Evolutionary conservation across 768 basidiomycete species (phyloP), one percentile per base, ranked within the genome.

Genomic region (Hygrocybe punicea): DNA sequence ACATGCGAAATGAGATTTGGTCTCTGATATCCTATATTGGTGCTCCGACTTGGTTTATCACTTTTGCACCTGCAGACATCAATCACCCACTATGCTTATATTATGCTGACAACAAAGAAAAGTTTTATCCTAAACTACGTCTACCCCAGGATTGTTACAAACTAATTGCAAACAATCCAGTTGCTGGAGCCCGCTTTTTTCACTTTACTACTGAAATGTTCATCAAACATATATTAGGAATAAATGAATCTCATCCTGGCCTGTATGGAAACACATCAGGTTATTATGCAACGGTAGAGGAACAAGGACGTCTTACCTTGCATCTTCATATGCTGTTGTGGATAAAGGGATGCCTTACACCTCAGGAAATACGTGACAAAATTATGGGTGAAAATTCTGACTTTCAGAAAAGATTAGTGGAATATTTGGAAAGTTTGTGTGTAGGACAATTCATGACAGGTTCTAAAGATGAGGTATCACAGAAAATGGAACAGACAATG

Each of bases 291-390:
- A 65, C 63, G 0, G 66, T 73, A 47, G 75, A 76, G 52, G 66
- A 71, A 56, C 74, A 77, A 60, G 74, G 74, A 2, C 40, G 67
- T n/a, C n/a, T n/a, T n/a, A n/a, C n/a, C n/a, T n/a, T n/a, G n/a
- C n/a, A n/a, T n/a, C n/a, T n/a, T n/a, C n/a, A n/a, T n/a, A n/a
- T n/a, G n/a, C n/a, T n/a, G n/a, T n/a, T n/a, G n/a, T n/a, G n/a
- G n/a, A n/a, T n/a, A n/a, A n/a, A n/a, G n/a, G n/a, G n/a, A n/a
- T n/a, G n/a, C n/a, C n/a, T n/a, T n/a, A n/a, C n/a, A n/a, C n/a
- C n/a, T n/a, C n/a, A n/a, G n/a, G n/a, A n/a, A n/a, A n/a, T n/a
- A n/a, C n/a, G n/a, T n/a, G n/a, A n/a, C n/a, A n/a, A n/a, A n/a
- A n/a, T n/a, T n/a, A n/a, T n/a, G n/a, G n/a, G n/a, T n/a, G n/a